Base-by-base conservation (phyloP, 2,329 filamentous ascomycete species). In the Sclerotinia spermophila region DNA sequence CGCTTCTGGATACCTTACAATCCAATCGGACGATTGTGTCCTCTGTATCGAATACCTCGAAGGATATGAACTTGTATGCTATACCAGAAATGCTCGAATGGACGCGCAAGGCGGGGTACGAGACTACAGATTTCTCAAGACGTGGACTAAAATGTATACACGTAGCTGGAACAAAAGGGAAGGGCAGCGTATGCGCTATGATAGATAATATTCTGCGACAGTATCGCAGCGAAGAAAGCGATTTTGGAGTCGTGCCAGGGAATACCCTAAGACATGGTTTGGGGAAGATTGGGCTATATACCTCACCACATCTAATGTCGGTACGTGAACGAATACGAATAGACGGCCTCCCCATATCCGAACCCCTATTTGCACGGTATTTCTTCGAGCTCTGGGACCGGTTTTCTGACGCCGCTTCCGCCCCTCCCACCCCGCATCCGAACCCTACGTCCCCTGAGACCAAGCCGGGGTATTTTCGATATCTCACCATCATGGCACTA, bases 401-500 rank as follows among this genome's bases (percentile, higher is more conserved):
- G 78, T 90, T 66, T 82, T 71, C 73, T 27, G n/a, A 53, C 59
- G 76, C 73, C 35, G 71, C 80, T 1, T 75, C 80, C 8, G 72
- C 78, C 51, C 76, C 68, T 70, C 4, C 74, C 3, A 33, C 64
- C 51, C 79, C 77, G 0, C 44, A 73, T 13, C 24, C 48, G 21
- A 74, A 77, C 30, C 44, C 64, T 19, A 40, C 45, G 19, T 65
- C 69, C 38, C 51, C 62, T 6, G 71, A 71, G 24, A 72, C 71
- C 55, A 97, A 96, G 79, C 96, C 96, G 0, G 92, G 94, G 67
- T 98, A 96, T 81, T 98, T 98, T 80, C 90, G 95, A 40, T 97
- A 92, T 78, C 80, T 99, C 78, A 97, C 95, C 0, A 84, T 99
- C 51, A 86, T 97, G 82, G 94, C 94, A 1, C 88, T 97, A 76